Evolutionary conservation across 2,329 filamentous ascomycete species (phyloP).

Genomic region (Penicillium sp.): DNA sequence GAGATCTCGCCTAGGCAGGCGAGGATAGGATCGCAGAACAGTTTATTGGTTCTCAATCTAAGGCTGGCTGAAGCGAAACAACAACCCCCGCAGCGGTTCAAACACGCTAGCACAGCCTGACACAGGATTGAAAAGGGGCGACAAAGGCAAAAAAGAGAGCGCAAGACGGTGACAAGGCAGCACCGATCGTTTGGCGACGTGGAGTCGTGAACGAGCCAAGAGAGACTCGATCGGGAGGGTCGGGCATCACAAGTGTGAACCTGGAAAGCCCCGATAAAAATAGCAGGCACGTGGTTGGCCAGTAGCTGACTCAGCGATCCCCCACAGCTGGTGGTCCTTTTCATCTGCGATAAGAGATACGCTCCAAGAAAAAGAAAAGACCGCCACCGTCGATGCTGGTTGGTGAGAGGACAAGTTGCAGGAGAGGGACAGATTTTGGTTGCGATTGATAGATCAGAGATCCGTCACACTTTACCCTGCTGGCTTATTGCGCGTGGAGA

Average conservation of each 20-base stretch:
- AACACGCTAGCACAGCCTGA: constrained; percentile 12
- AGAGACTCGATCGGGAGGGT: background rate
- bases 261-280: constrained; percentile 18
- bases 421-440: background rate
- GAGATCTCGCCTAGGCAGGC: constrained; percentile 19
- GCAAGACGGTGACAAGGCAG: background rate
- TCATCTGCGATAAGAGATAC: constrained; percentile 15
- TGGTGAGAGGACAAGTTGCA: constrained; percentile 5
- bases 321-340: constrained; percentile 13
- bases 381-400: constrained; percentile 1
- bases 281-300: constrained; percentile 25
- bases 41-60: constrained; percentile 13
- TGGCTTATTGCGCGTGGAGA: constrained; percentile 2
- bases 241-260: background rate
- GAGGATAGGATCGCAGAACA: background rate
- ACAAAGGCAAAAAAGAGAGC: background rate
- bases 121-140: background rate
- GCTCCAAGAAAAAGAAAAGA: constrained; percentile 8
- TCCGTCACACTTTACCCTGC: background rate
- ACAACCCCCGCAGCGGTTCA: constrained; percentile 12
- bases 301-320: constrained; percentile 23
- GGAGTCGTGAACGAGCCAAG: background rate
- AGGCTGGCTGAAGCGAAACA: constrained; percentile 6
- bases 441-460: background rate
- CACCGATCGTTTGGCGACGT: background rate